Conservation (phyloP, 2,329 filamentous ascomycete species). For the Claviceps spartinae region DNA sequence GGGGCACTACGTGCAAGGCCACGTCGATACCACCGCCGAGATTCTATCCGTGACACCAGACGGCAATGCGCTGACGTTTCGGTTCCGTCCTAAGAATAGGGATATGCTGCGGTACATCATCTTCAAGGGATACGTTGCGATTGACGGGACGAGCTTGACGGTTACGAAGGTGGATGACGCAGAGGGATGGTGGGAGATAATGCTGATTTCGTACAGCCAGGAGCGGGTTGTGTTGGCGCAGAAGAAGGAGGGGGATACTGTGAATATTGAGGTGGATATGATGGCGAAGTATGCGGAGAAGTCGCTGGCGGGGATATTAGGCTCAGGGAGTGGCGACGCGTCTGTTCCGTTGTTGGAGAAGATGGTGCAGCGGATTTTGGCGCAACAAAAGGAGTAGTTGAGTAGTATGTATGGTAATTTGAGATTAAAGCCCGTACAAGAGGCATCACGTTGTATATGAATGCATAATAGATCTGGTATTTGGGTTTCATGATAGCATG, state of each 20-base stretch:
- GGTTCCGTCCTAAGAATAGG: constrained; percentile 58
- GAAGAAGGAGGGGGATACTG: constrained; percentile 66
- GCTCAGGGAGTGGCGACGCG: constrained; percentile 36
- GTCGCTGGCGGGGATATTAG: constrained; percentile 61
- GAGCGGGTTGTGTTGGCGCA: constrained; percentile 72
- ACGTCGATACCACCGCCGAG: constrained; percentile 79
- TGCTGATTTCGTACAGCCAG: constrained; percentile 95
- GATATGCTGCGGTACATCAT: constrained; percentile 75
- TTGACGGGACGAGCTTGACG: constrained; percentile 91
- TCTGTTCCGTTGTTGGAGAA: constrained; percentile 50
- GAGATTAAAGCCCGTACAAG: no score
- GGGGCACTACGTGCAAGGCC: constrained; percentile 94
- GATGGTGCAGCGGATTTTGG: constrained; percentile 62
- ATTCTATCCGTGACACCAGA: constrained; percentile 63
- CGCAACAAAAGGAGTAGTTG: constrained; percentile 34
- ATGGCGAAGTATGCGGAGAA: constrained; percentile 79
- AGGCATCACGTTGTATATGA: no score
- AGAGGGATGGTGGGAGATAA: constrained; percentile 82
- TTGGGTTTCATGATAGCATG: no score
- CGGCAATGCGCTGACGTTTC: constrained; percentile 80
- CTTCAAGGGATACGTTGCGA: constrained; percentile 88
- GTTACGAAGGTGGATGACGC: constrained; percentile 74
- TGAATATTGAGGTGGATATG: constrained; percentile 91
- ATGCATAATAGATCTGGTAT: no score
- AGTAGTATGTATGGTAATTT: not conserved